Evolutionary conservation across 2,329 filamentous ascomycete genomes (phyloP), one percentile per base, ranked within the genome.

Genomic region (Talaromyces verruculosus): DNA sequence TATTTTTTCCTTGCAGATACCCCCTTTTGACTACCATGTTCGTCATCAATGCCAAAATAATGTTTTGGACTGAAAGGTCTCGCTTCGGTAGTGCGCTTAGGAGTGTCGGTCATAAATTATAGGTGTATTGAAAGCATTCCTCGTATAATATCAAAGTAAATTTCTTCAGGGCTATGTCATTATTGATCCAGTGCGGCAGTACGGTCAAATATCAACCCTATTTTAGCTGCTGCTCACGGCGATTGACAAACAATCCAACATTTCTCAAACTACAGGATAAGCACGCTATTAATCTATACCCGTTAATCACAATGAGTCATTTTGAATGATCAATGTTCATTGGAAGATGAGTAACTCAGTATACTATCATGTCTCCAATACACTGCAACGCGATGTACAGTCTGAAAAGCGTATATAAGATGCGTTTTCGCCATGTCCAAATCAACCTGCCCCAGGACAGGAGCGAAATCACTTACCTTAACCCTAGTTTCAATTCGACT

Each of bases 281-380:
- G 43, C 10, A 11, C 41, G 41, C 41, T 45, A 19, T 22, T 15
- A 28, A 49, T 10, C 3, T 33, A 10, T 30, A 53, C 1, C 17
- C 7, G 49, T 33, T 53, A 33, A 53, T 64, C 62, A 64, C 11
- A 47, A 64, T 64, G 53, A 64, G 37, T 64, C 53, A 64, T 64
- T 28, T n/a, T 59, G 41, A 37, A 19, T 30, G 39, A 53, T 51
- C 6, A 30, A 51, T 25, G 10, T 37, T 19, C 28, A 53, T 53
- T 53, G 49, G 49, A 28, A 51, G 30, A 51, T 43, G 17, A 17
- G 8, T 3, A n/a, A 15, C 3, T 22, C 43, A 1, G 5, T 37
- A 6, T 61, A 41, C 25, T 5, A 22, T 8, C 10, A 47, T 13
- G 37, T 39, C 13, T 39, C 11, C 13, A 5, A 39, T 13, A 15